Base-by-base conservation (phyloP, 768 basidiomycete species). In the Dendrothele bispora region DNA sequence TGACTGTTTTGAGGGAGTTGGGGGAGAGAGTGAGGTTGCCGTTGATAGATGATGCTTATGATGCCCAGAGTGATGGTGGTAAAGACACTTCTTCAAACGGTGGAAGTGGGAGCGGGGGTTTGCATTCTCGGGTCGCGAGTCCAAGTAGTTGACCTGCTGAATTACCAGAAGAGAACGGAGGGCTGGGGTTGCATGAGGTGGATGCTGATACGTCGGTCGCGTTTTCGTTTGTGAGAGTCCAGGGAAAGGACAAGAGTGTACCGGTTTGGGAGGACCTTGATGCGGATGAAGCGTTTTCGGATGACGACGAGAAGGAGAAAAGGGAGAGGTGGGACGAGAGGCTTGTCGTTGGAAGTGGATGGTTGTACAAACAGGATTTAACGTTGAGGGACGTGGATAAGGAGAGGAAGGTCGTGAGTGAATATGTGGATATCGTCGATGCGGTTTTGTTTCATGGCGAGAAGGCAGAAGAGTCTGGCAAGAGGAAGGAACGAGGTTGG, bases 201-300 rank as follows among this genome's bases (percentile, higher is more conserved):
- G 84, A 85, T 44, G 71, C 73, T 20, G 86, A 86, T 50, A 68
- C 76, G 46, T 79, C 83, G 4, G 74, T 88, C 48, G 80, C 84
- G 2, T 86, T 86, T 59, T 84, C 84, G 5, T 69, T 84, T 27
- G 74, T 90, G 21, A 83, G 78, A 49, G 84, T 88, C 12, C 78
- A 84, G 49, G 88, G 88, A 5, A 73, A 78, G 24, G 66, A 71
- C 30, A 79, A 82, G 55, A 75, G 73, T 15, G 74, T 93, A 7
- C 86, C 87, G 0, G 88, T 93, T 1, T 92, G 91, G 91, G 86
- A 88, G 52, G 86, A 89, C 51, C 84, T 86, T 42, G 74, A 80
- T 12, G 78, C 65, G 27, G 56, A 62, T 30, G 65, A 77, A 28
- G 61, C 69, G 50, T 58, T 53, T n/a, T 59, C 67, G 11, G 62